phyloP scores from a whole-genome alignment of 371 early-diverging fungal species.

The Mucor lusitanicus region DNA sequence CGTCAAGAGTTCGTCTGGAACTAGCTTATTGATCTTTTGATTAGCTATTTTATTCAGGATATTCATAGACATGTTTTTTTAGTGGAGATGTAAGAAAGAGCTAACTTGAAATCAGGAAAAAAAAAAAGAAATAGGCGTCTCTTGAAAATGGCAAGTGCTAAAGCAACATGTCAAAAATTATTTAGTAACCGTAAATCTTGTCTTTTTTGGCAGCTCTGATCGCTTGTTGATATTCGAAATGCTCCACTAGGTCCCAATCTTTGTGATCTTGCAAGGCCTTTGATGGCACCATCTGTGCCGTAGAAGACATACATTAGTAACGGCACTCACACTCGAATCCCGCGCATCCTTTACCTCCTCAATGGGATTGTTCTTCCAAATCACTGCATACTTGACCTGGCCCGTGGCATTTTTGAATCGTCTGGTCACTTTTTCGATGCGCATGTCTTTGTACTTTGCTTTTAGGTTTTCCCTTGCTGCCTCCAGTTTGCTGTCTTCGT shows the following conservation, averaged over 20 bases:
- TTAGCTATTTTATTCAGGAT: neutral
- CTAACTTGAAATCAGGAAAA: neutral
- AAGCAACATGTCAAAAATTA: neutral
- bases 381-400: constrained; percentile 10
- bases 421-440: constrained; percentile 8
- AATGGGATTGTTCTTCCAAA: neutral
- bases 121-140: neutral
- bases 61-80: neutral
- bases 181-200: neutral
- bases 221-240: constrained; percentile 16
- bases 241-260: constrained; percentile 22
- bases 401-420: constrained; percentile 11
- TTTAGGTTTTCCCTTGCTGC: neutral
- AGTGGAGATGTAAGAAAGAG: neutral
- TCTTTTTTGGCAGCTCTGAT: neutral
- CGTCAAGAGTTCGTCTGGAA: neutral
- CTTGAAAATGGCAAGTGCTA: neutral
- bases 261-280: constrained; percentile 20
- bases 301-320: neutral
- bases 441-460: constrained; percentile 6
- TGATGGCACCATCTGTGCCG: constrained; percentile 11
- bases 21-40: neutral
- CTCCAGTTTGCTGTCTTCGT: constrained; percentile 12
- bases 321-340: neutral
- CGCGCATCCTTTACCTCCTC: constrained; percentile 5